Evolutionary conservation across 805 yeast species (phyloP).

Genomic region (Kluyveromyces aestuarii): DNA sequence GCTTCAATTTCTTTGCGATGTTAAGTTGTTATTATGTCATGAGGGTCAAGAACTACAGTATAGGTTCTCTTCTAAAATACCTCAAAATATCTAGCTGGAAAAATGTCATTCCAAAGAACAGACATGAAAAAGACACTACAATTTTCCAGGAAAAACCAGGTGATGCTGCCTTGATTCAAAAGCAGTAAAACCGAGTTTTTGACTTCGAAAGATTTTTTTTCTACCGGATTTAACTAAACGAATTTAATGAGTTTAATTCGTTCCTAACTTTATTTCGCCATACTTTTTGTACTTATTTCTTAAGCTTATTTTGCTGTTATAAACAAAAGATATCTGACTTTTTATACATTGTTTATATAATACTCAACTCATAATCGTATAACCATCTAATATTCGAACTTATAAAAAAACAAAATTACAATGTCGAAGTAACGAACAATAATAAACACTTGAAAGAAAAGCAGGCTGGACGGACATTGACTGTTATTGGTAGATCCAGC

Average conservation of each 20-base stretch:
- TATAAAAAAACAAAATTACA: no score
- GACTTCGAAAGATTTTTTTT: not conserved
- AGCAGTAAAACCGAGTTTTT: slow-evolving; percentile 4
- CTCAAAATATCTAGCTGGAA: slow-evolving; percentile 25
- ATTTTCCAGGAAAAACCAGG: slow-evolving; percentile 33
- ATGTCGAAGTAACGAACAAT: no score
- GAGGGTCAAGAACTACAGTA: slow-evolving; percentile 33
- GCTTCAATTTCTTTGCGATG: slow-evolving; percentile 35
- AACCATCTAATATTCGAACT: no score
- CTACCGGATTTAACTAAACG: not conserved
- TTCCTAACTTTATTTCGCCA: no score
- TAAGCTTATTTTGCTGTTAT: no score
- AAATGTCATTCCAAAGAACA: slow-evolving; percentile 30
- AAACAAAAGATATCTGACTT: no score
- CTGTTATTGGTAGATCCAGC: no score
- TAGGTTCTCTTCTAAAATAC: slow-evolving; percentile 27
- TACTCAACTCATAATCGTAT: no score
- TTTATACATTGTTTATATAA: no score
- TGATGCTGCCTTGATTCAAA: slow-evolving; percentile 29
- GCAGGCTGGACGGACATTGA: no score
- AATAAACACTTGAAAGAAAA: no score
- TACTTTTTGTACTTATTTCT: no score
- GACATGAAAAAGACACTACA: slow-evolving; percentile 40
- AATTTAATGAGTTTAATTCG: not conserved
- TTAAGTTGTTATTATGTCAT: slow-evolving; percentile 26